Evolutionary conservation across 352 stramenopile species (phyloP), one percentile per base, ranked within the genome.

Genomic region (Globisporangium uncinulatum): DNA sequence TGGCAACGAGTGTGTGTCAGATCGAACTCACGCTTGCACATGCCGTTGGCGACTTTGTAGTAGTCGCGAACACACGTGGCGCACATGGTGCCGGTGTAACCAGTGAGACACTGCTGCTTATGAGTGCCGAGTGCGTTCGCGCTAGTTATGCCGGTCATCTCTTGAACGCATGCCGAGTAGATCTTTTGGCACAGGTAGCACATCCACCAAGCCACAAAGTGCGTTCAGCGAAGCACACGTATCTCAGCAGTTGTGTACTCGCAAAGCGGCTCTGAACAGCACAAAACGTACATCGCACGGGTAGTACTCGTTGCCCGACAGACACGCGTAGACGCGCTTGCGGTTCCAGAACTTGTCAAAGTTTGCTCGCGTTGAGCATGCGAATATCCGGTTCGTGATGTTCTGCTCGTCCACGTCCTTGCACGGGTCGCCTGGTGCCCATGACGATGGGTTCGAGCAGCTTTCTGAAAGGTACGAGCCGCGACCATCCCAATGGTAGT

Each of bases 271-370:
- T 10, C 32, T 7, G 19, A 8, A 1, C 34, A 39, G 10, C 34
- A 13, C 34, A 39, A 2, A 39, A 64, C 74, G 57, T 75, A 89
- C 79, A 52, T 83, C 71, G 44, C 81, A 91, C 0, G 53, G 15
- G 39, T 89, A 91, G 31, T 81, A 87, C 56, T 87, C 78, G 17
- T 74, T 70, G 7, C 65, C 57, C 8, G 78, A 79, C 3, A 88
- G 57, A 17, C 81, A 91, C 11, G 74, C 70, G 56, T 80, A 91
- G 13, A 91, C 67, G 14, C 81, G 67, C 32, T 67, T 72, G n/a
- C 61, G 66, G n/a, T 57, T 71, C 81, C 78, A 91, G 44, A 71
- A 81, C 8, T 63, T 61, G n/a, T 56, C 63, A 51, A 91, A 91
- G 10, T 36, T 63, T 2, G 61, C 46, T 1, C 57, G 17, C 2